A percentile compares a stretch with the other conserved stretches of the same genome.
phyloP scores from a whole-genome alignment of 1,284 basidiomycete species.

The Mycosarcoma mackinlayi region DNA sequence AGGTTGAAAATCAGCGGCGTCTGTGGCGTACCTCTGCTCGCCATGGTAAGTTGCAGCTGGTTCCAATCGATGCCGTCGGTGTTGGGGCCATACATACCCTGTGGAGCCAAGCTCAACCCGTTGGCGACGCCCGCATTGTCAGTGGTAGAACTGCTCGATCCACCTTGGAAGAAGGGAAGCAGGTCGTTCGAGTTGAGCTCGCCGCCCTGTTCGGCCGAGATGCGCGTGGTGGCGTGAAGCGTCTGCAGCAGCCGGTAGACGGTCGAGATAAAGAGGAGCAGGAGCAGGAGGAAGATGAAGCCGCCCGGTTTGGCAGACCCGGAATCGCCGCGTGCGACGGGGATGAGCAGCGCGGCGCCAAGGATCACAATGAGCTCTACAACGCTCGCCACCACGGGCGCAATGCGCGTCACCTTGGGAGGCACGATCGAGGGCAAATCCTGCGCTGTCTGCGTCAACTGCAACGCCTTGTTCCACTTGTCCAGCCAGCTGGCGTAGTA shows the following conservation, averaged over 20 bases:
- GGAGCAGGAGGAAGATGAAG: conserved; percentile 48
- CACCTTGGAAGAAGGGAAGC: conserved; percentile 48
- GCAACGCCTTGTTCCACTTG: conserved; percentile 42
- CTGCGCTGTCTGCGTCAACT: conserved; percentile 37
- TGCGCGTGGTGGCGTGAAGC: conserved; percentile 44
- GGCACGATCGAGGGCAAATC: conserved; percentile 34
- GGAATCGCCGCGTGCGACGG: conserved; percentile 45
- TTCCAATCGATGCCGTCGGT: conserved; percentile 49
- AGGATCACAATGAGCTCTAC: conserved; percentile 47
- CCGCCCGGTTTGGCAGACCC: conserved; percentile 41
- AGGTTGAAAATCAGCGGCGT: conserved; percentile 54
- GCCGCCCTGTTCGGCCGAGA: conserved; percentile 35
- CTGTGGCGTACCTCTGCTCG: conserved; percentile 43
- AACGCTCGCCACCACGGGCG: conserved; percentile 35
- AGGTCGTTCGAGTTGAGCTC: conserved; percentile 25
- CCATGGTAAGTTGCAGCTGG: conserved; percentile 49
- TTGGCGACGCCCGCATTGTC: conserved; percentile 31
- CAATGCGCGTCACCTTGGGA: conserved; percentile 41
- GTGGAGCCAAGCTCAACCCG: conserved; percentile 36
- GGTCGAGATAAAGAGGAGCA: conserved; percentile 45
- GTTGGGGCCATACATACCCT: conserved; percentile 54
- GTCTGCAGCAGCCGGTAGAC: conserved; percentile 44
- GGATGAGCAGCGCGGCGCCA: conserved; percentile 47
- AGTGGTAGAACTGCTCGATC: conserved; percentile 15
- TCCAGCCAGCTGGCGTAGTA: conserved; percentile 45